These are phyloP conservation scores for Abortiporus biennis DNA, from an alignment of 1,284 basidiomycete species.

Conservation along the genomic window DNA sequence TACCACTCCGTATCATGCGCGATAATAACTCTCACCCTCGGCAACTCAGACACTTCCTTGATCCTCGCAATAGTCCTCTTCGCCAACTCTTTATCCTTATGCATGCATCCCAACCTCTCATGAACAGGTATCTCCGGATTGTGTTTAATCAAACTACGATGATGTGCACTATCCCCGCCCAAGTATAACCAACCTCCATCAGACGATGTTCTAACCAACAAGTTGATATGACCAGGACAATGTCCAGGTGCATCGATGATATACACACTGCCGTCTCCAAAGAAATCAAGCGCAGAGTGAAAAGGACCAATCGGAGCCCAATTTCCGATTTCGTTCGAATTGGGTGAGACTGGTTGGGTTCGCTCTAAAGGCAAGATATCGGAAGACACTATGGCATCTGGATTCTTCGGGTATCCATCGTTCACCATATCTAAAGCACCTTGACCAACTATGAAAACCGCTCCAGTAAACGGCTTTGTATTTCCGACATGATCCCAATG, in stretches of 20 bases:
- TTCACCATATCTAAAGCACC: constrained; percentile 14
- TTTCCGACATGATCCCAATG: constrained; percentile 31
- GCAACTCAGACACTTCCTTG: constrained; percentile 28
- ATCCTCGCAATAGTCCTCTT: constrained; percentile 36
- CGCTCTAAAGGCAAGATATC: no score
- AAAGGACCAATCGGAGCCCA: constrained; percentile 27
- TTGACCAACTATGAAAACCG: constrained; percentile 22
- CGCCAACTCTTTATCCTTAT: constrained; percentile 36
- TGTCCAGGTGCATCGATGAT: constrained; percentile 27
- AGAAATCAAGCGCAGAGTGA: constrained; percentile 24
- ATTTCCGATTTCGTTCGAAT: no score
- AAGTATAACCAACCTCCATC: constrained; percentile 55
- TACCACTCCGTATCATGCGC: constrained; percentile 53
- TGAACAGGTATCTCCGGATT: constrained; percentile 34
- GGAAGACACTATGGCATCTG: no score
- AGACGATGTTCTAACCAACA: constrained; percentile 35
- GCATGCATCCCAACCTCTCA: constrained; percentile 31
- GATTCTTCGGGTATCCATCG: constrained; percentile 19
- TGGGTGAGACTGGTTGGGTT: no score
- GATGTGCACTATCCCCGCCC: constrained; percentile 50
- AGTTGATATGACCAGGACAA: constrained; percentile 24
- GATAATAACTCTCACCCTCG: constrained; percentile 40
- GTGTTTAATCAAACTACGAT: constrained; percentile 43
- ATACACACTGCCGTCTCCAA: constrained; percentile 18
- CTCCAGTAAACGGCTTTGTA: constrained; percentile 19